Evolutionary conservation across 2,329 filamentous ascomycete genomes (phyloP), one percentile per base, ranked within the genome.

Genomic region (Fusarium burgessii): DNA sequence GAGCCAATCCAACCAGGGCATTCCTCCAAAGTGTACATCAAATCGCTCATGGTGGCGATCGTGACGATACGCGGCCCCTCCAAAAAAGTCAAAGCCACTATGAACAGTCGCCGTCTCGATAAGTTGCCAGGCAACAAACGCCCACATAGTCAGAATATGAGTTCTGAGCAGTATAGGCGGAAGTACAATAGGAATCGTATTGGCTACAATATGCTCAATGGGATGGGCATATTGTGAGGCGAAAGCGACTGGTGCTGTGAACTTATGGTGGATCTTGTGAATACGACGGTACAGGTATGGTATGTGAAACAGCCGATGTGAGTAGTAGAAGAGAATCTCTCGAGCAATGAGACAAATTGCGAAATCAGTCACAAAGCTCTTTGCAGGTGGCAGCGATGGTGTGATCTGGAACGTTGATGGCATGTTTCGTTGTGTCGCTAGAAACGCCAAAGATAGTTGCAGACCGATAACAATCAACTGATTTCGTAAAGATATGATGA

Each of bases 41-140:
- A 89, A 89, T 68, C 83, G 83, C 80, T 88, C 86, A 77, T 89
- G 87, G 71, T 90, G 88, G 33, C 84, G 76, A 77, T 90, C 88
- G 77, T 90, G 87, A 75, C 83, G 83, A 68, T 78, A 80, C 1
- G 86, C 86, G 58, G 74, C 82, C 61, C 81, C 82, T 65, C 61
- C 73, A 18, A 87, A 82, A 69, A 88, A 88, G 55, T 89, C 86
- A 74, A 87, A 89, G 10, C 87, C 88, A 64, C 85, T 88, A 75
- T 89, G 87, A 58, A 88, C 87, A 1, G 84, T 85, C 6, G 82
- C 79, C 46, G 87, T 88, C 76, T 88, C 84, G 5, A 85, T 62
- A 8, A 89, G 79, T 77, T 85, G 84, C 17, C 79, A 81, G 1
- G 80, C 82, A 45, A 88, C 66, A 66, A 87, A 89, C 2, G 76